These are phyloP conservation scores for Rubroshorea leprosula DNA, from an alignment of 345 rosid genomes.

Conservation along the genomic window DNA sequence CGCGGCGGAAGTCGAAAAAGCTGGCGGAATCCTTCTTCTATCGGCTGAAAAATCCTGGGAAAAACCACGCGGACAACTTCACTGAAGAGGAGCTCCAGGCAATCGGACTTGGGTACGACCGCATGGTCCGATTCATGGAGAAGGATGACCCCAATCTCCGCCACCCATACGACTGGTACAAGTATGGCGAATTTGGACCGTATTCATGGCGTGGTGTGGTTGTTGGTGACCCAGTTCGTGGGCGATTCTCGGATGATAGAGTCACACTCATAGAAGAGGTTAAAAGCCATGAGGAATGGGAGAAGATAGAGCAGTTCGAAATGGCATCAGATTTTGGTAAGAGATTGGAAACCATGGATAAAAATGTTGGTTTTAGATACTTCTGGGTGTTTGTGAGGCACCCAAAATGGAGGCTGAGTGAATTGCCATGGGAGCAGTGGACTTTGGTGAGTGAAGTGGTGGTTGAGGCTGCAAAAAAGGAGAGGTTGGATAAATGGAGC, in stretches of 20 bases:
- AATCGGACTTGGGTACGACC: slow-evolving; percentile 87
- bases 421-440: slow-evolving; percentile 92
- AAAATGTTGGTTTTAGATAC: slow-evolving; percentile 56
- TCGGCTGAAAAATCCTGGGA: slow-evolving; percentile 52
- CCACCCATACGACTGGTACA: slow-evolving; percentile 87
- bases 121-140: slow-evolving; percentile 87
- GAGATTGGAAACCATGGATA: slow-evolving; percentile 54
- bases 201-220: slow-evolving; percentile 96
- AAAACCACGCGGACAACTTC: slow-evolving; percentile 68
- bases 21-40: slow-evolving; percentile 60
- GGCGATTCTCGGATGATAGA: slow-evolving; percentile 72
- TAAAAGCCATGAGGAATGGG: slow-evolving; percentile 73
- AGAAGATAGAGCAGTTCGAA: slow-evolving; percentile 78
- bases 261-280: slow-evolving; percentile 64
- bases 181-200: slow-evolving; percentile 90
- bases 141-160: slow-evolving; percentile 80
- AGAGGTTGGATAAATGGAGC: slow-evolving; percentile 90
- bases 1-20: slow-evolving; percentile 37
- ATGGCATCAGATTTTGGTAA: slow-evolving; percentile 73
- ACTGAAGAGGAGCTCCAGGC: slow-evolving; percentile 68
- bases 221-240: slow-evolving; percentile 80
- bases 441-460: slow-evolving; percentile 82
- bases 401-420: slow-evolving; percentile 77
- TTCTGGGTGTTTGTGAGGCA: slow-evolving; percentile 94
- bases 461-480: slow-evolving; percentile 56